Evolutionary conservation across 2,329 filamentous ascomycete genomes (phyloP), one percentile per base, ranked within the genome.

Genomic region (Chaetomium strumarium): DNA sequence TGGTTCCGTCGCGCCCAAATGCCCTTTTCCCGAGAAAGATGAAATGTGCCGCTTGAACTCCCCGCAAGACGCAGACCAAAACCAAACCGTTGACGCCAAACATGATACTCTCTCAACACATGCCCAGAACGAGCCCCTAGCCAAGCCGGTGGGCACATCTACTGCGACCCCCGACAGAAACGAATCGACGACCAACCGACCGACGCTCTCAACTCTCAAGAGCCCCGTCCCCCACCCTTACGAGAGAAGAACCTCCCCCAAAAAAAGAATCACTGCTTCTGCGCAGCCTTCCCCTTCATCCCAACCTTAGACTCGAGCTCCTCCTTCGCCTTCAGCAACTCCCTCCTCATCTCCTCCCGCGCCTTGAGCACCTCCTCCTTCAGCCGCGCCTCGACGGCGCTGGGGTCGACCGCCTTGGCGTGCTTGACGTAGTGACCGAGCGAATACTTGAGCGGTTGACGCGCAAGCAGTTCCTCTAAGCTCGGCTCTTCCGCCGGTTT

Each of bases 321-420:
- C 47, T 60, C 63, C 49, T 69, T 67, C 31, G 68, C 68, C 43
- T 68, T 68, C 14, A 75, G 68, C 14, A 80, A 66, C 33, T 76
- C 69, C 54, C 63, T 66, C 70, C 80, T 81, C 29, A 69, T 70
- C 34, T 70, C 68, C 48, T 75, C 74, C 37, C 79, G 68, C 42
- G 73, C 70, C 53, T 63, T 64, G 14, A 65, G 64, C 37, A 69
- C 66, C 53, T 66, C 63, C 42, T 70, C 70, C 42, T 67, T 63
- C 53, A 67, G 62, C 36, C 65, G 57, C 16, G 67, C 52, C 12
- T 60, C 61, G 20, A 59, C 16, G 40, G 58, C 55, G 53, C 56
- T 60, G 55, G 64, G 66, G 50, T 13, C 12, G 11, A n/a, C n/a
- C 38, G 9, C 36, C 11, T 62, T 54, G 29, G 63, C 61, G 55